Conservation (phyloP, 768 basidiomycete species). For the Pleurotus djamor region DNA sequence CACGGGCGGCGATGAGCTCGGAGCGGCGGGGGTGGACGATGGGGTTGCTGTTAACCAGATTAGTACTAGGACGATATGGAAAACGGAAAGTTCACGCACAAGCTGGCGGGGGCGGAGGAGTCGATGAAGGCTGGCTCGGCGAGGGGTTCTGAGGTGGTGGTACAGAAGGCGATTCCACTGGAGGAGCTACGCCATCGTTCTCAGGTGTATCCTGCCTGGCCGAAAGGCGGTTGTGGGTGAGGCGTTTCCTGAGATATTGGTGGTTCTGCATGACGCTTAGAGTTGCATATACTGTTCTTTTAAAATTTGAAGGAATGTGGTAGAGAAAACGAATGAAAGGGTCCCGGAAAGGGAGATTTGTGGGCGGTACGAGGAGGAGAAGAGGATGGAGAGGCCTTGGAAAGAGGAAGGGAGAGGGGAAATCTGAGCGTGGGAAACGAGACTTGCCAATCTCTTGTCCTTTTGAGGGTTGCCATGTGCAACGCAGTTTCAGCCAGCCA, state of each 20-base stretch:
- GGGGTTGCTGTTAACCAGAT: not conserved
- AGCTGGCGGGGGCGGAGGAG: not conserved
- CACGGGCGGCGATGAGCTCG: not conserved
- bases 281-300: not conserved
- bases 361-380: not conserved
- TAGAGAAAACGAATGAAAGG: slow-evolving; percentile 1
- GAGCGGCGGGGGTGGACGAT: not conserved
- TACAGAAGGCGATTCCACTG: not conserved
- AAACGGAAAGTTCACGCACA: not conserved
- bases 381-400: not conserved
- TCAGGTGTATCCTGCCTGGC: not conserved
- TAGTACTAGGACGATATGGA: not conserved
- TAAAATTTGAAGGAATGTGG: not conserved
- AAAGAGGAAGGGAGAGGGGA: not conserved
- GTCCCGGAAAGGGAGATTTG: not conserved
- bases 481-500: not conserved
- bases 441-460: not conserved
- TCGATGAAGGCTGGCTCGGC: not conserved
- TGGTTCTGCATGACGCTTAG: slow-evolving; percentile 4
- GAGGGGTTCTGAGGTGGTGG: not conserved
- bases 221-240: slow-evolving; percentile 1
- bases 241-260: not conserved
- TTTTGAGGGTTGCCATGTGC: slow-evolving; percentile 2
- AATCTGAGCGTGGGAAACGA: slow-evolving; percentile 5
- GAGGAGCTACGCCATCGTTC: not conserved